A percentile compares a stretch with the other conserved stretches of the same genome.
phyloP scores from a whole-genome alignment of 192 early-diverging fungal species.

The Phycomyces nitens region DNA sequence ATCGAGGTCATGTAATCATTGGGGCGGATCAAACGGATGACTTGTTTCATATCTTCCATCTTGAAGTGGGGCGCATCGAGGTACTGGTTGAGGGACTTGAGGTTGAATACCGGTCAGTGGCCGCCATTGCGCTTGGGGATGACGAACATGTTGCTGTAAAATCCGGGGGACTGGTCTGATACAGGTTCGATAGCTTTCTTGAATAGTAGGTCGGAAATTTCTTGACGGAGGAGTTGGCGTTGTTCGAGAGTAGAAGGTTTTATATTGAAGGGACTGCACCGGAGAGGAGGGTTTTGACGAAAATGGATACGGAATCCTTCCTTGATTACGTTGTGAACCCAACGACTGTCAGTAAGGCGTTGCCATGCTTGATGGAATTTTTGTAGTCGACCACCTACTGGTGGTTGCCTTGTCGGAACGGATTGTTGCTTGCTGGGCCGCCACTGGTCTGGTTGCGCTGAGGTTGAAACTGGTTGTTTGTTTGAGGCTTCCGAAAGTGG shows the following conservation, averaged over 20 bases:
- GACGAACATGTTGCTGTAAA: constrained; percentile 31
- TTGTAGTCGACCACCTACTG: not conserved
- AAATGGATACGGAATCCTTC: constrained; percentile 25
- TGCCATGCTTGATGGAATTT: constrained; percentile 19
- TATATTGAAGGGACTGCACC: constrained; percentile 5
- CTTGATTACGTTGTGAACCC: constrained; percentile 16
- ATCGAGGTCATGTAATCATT: too few species aligned
- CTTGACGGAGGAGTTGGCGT: constrained; percentile 11
- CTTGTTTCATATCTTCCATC: constrained; percentile 28
- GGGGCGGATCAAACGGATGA: too few species aligned
- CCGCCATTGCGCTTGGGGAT: constrained; percentile 29
- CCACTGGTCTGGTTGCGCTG: too few species aligned
- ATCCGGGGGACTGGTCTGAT: constrained; percentile 11
- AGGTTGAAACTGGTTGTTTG: too few species aligned
- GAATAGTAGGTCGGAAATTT: constrained; percentile 22
- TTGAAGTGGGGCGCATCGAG: constrained; percentile 22
- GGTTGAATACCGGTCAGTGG: constrained; percentile 30
- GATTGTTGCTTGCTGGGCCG: not conserved
- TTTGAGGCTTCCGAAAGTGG: too few species aligned
- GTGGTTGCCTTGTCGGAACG: constrained; percentile 12
- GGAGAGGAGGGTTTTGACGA: constrained; percentile 1
- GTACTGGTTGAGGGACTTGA: constrained; percentile 5
- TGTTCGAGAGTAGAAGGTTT: constrained; percentile 6
- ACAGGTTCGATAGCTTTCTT: constrained; percentile 28
- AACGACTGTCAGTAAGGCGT: constrained; percentile 7